Percentiles rank a stretch among this genome's conserved stretches.
Conservation (phyloP, 345 rosid genomes). For the Eucalyptus sp. region DNA sequence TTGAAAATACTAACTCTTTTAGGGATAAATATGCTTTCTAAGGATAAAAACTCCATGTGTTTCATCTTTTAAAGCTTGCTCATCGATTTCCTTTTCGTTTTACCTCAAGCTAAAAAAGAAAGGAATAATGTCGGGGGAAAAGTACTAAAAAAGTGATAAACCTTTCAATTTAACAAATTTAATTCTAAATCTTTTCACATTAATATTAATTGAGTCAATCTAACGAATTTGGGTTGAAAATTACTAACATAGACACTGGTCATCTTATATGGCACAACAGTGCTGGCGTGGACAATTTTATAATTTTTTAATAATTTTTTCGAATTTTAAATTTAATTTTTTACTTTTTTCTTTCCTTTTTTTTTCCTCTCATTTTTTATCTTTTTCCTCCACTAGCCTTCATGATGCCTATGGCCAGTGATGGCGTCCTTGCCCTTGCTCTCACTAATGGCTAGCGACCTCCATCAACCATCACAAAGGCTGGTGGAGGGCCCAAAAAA, state of each 20-base stretch:
- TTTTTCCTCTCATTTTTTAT: too few species aligned
- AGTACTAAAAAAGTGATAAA: too few species aligned
- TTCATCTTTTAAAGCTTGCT: background rate
- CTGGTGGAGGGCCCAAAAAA: accelerated
- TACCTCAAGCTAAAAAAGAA: background rate
- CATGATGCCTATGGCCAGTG: too few species aligned
- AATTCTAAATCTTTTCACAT: too few species aligned
- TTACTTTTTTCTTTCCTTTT: accelerated
- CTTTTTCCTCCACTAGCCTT: accelerated
- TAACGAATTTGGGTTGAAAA: too few species aligned
- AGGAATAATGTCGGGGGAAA: too few species aligned
- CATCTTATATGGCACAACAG: accelerated
- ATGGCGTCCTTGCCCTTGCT: accelerated
- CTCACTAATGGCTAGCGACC: too few species aligned
- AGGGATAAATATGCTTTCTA: background rate
- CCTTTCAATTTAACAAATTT: too few species aligned
- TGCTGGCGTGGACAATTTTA: too few species aligned
- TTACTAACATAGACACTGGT: accelerated
- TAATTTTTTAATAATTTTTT: accelerated
- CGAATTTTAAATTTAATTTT: too few species aligned
- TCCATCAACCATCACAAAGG: accelerated
- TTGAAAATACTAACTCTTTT: background rate
- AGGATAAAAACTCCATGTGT: background rate
- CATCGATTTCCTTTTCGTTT: background rate
- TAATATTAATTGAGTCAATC: too few species aligned